Evolutionary conservation across 106 monocot species (phyloP).

Genomic region (Allium cepa): DNA sequence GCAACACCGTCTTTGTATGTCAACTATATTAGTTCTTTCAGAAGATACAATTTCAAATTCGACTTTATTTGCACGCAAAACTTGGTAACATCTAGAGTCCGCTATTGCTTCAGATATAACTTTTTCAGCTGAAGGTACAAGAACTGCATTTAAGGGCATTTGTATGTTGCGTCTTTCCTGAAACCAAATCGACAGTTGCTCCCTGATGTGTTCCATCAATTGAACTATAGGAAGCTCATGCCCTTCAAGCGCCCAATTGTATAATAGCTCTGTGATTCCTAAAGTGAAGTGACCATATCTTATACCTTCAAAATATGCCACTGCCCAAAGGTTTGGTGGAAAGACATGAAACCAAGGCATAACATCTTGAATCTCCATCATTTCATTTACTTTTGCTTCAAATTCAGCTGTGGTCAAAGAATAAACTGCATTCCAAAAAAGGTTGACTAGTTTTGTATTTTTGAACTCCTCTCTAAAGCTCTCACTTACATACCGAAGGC

Average conservation of each 20-base stretch:
- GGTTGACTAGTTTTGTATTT: conserved; percentile 87
- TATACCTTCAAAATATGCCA: conserved; percentile 86
- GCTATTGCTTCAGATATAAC: conserved; percentile 68
- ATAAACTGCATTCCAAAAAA: conserved; percentile 95
- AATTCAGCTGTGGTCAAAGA: conserved; percentile 78
- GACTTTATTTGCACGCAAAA: conserved; percentile 94
- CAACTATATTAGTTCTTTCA: conserved; percentile 93
- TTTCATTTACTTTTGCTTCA: conserved; percentile 71
- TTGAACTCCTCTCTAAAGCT: conserved; percentile 97
- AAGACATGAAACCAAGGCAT: conserved; percentile 71
- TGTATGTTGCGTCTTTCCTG: conserved; percentile 43
- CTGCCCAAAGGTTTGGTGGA: conserved; percentile 89
- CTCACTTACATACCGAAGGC: conserved; percentile 81
- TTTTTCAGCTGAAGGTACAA: conserved; percentile 91
- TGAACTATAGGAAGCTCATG: conserved; percentile 97
- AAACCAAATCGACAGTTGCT: conserved; percentile 67
- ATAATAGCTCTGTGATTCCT: conserved; percentile 68
- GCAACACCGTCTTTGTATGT: conserved; percentile 70
- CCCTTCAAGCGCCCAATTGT: conserved; percentile 87
- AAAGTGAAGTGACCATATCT: conserved; percentile 78
- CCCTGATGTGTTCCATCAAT: conserved; percentile 83
- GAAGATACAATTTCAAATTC: conserved; percentile 98
- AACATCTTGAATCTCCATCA: conserved; percentile 90
- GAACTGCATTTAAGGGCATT: conserved; percentile 54
- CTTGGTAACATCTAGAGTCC: conserved; percentile 89